Conservation (phyloP, 345 rosid species). For the Gossypium rotundifolium region DNA sequence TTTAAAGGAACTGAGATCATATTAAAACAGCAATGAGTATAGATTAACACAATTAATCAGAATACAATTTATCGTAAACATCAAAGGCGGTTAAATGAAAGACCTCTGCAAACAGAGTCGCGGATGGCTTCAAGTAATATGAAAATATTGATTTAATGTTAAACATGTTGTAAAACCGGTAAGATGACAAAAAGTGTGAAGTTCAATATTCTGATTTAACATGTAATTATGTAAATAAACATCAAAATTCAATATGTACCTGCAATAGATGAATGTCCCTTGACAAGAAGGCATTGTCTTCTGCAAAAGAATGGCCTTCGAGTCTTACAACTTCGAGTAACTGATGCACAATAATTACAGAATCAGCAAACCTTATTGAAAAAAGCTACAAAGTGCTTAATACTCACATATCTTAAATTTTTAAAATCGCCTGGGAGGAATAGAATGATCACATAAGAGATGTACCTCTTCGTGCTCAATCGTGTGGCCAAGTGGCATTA, state of each 20-base stretch:
- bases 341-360: slow-evolving; percentile 27
- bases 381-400: neutral
- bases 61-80: neutral
- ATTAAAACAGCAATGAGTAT: neutral
- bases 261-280: slow-evolving; percentile 93
- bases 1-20: too few species aligned
- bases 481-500: slow-evolving; percentile 96
- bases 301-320: slow-evolving; percentile 89
- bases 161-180: neutral
- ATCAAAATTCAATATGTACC: slow-evolving; percentile 33
- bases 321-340: slow-evolving; percentile 88
- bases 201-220: neutral
- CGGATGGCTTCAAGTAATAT: too few species aligned
- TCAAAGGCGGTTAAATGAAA: neutral
- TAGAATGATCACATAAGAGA: neutral
- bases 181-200: neutral
- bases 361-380: neutral
- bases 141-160: neutral
- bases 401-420: neutral
- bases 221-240: neutral
- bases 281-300: slow-evolving; percentile 85
- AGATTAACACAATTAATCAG: neutral
- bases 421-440: neutral
- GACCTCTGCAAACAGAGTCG: neutral
- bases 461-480: slow-evolving; percentile 93